Base-by-base conservation (phyloP, 2,329 filamentous ascomycete species). In the Tolypocladium guangdongense region DNA sequence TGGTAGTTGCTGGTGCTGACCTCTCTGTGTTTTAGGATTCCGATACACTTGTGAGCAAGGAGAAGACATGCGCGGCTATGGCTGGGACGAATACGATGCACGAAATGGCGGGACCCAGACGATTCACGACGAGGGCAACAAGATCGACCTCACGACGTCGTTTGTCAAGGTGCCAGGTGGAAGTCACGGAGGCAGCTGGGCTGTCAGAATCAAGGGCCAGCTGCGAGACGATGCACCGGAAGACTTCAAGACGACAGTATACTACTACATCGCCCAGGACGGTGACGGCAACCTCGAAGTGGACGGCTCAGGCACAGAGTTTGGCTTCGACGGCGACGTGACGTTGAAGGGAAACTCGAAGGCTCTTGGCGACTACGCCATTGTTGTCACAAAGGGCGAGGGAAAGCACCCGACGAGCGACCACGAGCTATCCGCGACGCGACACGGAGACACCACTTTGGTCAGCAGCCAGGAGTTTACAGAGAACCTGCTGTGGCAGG, bases 71-170 rank as follows among this genome's bases (percentile, higher is more conserved):
- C 87, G 83, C 49, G 92, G 92, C 53, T 99, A 99, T 68, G 93
- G 93, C 57, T 99, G 93, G 93, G 91, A 97, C 63, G 89, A 95
- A 67, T 99, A 95, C 68, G 93, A 99, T 70, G 85, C 90, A 24
- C 81, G 93, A 54, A 86, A 79, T 54, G 93, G 93, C 57, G 93
- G 93, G 53, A 78, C 88, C 24, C 90, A 99, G 71, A 88, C 87
- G 0, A 92, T 99, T 55, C 90, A 95, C 65, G 93, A 99, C 68
- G 84, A 85, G 52, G 86, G 82, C 49, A 99, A 99, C 71, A 81
- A 81, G 54, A 80, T 99, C 59, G 91, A 97, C 71, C 80, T 99
- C 57, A 95, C 88, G 10, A 96, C 92, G 45, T 88, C 89, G 51
- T 96, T 97, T 70, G 83, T 96, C 64, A 99, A 97, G 72, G 80